phyloP scores from a whole-genome alignment of 768 basidiomycete genomes.

The Amylocystis lapponica region DNA sequence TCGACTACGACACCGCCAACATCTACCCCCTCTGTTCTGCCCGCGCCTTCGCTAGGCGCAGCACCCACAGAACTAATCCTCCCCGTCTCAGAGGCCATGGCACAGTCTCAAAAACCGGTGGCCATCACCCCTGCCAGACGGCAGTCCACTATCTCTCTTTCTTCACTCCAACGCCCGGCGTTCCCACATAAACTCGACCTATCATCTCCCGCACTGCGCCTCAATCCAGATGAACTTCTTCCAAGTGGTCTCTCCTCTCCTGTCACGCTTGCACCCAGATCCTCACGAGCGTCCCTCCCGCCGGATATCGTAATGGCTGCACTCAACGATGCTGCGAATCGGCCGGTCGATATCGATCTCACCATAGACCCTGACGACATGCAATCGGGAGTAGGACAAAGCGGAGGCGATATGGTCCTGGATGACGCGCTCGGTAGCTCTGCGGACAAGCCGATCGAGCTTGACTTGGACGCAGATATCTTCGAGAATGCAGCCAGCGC shows the following conservation, averaged over 20 bases:
- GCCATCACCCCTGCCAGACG: constrained; percentile 39
- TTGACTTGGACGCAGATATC: constrained; percentile 72
- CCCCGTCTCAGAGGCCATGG: constrained; percentile 5
- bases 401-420: constrained; percentile 19
- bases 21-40: constrained; percentile 14
- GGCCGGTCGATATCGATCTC: constrained; percentile 53
- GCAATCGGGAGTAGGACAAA: constrained; percentile 4
- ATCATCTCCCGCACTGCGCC: constrained; percentile 59
- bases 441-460: constrained; percentile 77
- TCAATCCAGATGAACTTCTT: constrained; percentile 57
- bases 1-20: constrained; percentile 8
- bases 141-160: constrained; percentile 73
- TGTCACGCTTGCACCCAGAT: constrained; percentile 77
- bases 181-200: constrained; percentile 78
- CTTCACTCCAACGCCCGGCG: constrained; percentile 67
- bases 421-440: constrained; percentile 48
- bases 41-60: constrained; percentile 10
- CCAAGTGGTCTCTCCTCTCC: constrained; percentile 66
- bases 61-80: constrained; percentile 1
- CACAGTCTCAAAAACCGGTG: constrained; percentile 3
- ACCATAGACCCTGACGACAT: constrained; percentile 34
- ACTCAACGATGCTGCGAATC: constrained; percentile 15
- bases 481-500: constrained; percentile 21
- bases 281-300: constrained; percentile 50
- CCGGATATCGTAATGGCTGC: constrained; percentile 65